Evolutionary conservation across 2,329 filamentous ascomycete genomes (phyloP), one percentile per base, ranked within the genome.

Genomic region (Stemphylium vesicarium): DNA sequence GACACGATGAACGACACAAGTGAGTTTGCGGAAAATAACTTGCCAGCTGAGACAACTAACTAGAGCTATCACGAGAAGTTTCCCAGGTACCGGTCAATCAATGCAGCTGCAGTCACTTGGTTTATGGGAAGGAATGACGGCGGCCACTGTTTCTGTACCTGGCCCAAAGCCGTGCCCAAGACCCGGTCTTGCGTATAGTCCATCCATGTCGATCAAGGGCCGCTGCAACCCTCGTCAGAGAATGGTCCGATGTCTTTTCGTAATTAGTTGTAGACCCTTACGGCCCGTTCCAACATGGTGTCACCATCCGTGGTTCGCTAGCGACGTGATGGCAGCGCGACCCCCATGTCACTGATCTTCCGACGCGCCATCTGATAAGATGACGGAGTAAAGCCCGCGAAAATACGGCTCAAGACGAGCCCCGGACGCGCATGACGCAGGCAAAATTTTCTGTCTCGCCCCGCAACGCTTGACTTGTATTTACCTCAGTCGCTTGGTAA

Each of bases 321-420:
- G 54, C 54, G 44, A 53, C 16, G 45, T 40, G 29, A 52, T 51
- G 33, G 33, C 16, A 32, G 38, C 29, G 33, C 16, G 35, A 41
- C 18, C 51, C 53, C 53, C 53, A 53, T 51, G 47, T 51, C 22
- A 51, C 40, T 38, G 52, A 55, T 68, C 64, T 69, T 65, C 65
- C 50, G 57, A 43, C 36, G 56, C 42, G 22, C 48, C 50, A 73
- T 73, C 71, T 66, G 71, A 74, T 73, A 69, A 73, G 46, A 62
- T 60, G 48, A 53, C 50, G 56, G 55, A 36, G 20, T 36, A 63
- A 44, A 29, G 50, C 47, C 57, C 51, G 22, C 40, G 48, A 53
- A 43, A 53, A 47, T 43, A 52, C 49, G 58, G 62, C 53, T 51
- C 49, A 41, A 32, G 42, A 20, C 53, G 57, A 40, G 45, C 50